These are phyloP conservation scores for Bimuria novae-zelandiae DNA, from an alignment of 2,329 filamentous ascomycete genomes.

Conservation along the genomic window DNA sequence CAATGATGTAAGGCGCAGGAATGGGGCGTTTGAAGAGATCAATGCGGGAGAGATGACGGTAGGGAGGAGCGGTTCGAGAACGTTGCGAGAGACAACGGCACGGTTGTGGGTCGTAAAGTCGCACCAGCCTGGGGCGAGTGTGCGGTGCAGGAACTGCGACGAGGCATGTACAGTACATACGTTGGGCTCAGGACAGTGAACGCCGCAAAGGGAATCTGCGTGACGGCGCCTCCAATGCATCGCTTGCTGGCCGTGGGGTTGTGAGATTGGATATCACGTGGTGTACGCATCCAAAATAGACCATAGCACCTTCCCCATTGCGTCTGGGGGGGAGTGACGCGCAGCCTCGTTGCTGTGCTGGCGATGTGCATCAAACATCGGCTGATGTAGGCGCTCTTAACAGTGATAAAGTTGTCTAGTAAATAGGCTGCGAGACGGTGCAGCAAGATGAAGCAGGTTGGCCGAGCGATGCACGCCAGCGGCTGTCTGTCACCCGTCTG, in stretches of 20 bases:
- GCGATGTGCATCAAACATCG: neutral
- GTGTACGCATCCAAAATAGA: neutral
- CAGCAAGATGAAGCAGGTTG: no score
- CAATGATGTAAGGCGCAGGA: no score
- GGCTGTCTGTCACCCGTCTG: no score
- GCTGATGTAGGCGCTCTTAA: no score
- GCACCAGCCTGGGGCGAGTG: neutral
- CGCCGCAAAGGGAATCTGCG: neutral
- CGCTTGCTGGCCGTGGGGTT: no score
- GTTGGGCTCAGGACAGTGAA: neutral
- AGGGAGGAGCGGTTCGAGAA: neutral
- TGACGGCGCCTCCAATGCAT: neutral
- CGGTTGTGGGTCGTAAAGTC: neutral
- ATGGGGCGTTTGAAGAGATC: no score
- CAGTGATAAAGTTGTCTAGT: no score
- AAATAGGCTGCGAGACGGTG: no score
- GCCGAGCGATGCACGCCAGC: no score
- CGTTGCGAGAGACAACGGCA: neutral
- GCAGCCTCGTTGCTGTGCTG: neutral
- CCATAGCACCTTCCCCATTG: constrained; percentile 5
- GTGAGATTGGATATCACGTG: constrained; percentile 4
- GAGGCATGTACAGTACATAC: neutral
- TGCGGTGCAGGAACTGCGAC: neutral
- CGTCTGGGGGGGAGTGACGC: neutral
- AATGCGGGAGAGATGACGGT: no score